A percentile compares a stretch with the other conserved stretches of the same genome.
These are phyloP conservation scores for Blastobotrys terrestris DNA, from an alignment of 805 yeast genomes.

Conservation along the genomic window DNA sequence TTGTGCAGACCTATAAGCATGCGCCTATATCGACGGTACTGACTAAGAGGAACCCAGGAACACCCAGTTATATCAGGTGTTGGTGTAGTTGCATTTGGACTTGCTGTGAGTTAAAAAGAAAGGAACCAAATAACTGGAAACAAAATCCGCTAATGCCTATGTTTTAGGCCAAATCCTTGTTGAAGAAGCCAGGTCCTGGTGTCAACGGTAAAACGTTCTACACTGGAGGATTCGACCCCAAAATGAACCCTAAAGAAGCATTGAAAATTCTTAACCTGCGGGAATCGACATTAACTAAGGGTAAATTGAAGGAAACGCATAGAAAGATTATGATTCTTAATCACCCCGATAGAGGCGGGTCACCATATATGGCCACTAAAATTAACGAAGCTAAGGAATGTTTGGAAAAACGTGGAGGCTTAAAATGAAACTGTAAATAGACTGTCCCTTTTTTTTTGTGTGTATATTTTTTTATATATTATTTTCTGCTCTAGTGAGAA, in stretches of 20 bases:
- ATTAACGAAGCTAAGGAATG: slow-evolving; percentile 81
- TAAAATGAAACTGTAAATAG: slow-evolving; percentile 16
- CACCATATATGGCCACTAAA: slow-evolving; percentile 73
- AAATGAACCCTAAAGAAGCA: slow-evolving; percentile 87
- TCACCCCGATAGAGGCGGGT: slow-evolving; percentile 89
- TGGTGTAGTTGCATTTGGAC: slow-evolving; percentile 55
- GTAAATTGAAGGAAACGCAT: slow-evolving; percentile 59
- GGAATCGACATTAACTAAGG: slow-evolving; percentile 33
- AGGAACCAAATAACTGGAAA: not conserved
- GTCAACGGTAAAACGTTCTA: slow-evolving; percentile 57
- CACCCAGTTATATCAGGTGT: slow-evolving; percentile 73
- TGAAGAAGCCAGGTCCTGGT: slow-evolving; percentile 49
- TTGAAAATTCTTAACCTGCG: slow-evolving; percentile 68
- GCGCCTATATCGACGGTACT: too few relatives aligned
- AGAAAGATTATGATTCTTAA: slow-evolving; percentile 71
- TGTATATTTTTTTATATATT: slow-evolving; percentile 1
- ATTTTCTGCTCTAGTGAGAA: too few relatives aligned
- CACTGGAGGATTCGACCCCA: slow-evolving; percentile 88
- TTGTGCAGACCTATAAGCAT: too few relatives aligned
- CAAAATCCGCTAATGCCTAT: not conserved
- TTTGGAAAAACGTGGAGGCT: slow-evolving; percentile 53
- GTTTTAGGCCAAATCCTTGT: slow-evolving; percentile 20
- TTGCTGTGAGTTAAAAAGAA: slow-evolving; percentile 10
- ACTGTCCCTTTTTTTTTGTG: slow-evolving; percentile 8
- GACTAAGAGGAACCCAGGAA: too few relatives aligned